These are phyloP conservation scores for Fonsecaea nubica DNA, from an alignment of 2,329 filamentous ascomycete species.

Conservation along the genomic window DNA sequence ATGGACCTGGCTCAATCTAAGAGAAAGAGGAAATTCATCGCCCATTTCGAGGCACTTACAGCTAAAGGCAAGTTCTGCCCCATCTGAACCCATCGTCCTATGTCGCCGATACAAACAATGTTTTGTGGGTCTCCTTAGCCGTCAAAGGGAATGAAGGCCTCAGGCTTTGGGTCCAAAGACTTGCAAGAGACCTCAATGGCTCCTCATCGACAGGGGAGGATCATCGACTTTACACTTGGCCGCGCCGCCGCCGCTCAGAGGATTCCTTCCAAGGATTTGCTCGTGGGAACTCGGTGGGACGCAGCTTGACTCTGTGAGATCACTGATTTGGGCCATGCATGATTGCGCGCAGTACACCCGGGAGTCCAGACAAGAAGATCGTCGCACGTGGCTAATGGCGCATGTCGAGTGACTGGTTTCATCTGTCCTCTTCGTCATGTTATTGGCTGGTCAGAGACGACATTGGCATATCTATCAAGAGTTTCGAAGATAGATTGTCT, in stretches of 20 bases:
- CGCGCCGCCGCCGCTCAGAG: background rate
- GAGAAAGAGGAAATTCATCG: constrained; percentile 10
- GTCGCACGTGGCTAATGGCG: background rate
- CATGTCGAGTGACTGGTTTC: background rate
- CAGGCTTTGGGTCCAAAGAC: background rate
- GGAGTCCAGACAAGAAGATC: background rate
- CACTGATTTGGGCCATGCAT: background rate
- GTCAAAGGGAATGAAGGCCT: background rate
- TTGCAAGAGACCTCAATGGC: constrained; percentile 1
- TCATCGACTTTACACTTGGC: background rate
- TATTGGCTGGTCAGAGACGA: background rate
- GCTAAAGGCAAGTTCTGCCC: background rate
- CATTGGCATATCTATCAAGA: background rate
- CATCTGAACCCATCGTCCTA: background rate
- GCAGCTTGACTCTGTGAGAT: background rate
- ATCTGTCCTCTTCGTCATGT: background rate
- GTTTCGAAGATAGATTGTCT: background rate
- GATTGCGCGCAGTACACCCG: background rate
- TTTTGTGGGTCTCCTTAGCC: background rate
- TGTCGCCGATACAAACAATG: too few species aligned
- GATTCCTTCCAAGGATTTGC: background rate
- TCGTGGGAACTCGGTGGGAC: background rate
- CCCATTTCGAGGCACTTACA: constrained; percentile 3
- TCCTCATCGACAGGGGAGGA: background rate
- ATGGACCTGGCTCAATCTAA: constrained; percentile 10